Conservation (phyloP, 495 filamentous ascomycete species). For the Podospora australis region DNA sequence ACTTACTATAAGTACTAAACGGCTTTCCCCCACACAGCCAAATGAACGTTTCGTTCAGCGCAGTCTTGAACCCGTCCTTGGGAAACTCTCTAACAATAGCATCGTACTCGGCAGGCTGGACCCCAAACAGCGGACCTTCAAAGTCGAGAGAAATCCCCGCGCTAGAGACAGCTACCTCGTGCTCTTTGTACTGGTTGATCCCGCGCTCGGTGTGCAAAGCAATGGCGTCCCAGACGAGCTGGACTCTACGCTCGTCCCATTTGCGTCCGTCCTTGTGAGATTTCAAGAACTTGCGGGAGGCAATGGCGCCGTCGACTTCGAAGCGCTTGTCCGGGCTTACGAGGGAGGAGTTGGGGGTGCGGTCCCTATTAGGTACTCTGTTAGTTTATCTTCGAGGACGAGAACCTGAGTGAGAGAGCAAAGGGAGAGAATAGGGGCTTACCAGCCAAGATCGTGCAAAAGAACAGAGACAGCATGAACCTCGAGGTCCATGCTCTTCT, state of each 20-base stretch:
- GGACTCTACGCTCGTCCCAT: slow-evolving; percentile 35
- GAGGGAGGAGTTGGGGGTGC: slow-evolving; percentile 20
- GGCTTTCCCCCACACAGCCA: slow-evolving; percentile 25
- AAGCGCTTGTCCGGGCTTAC: slow-evolving; percentile 44
- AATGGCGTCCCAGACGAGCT: slow-evolving; percentile 51
- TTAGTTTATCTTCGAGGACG: not conserved
- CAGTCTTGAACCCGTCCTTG: slow-evolving; percentile 23
- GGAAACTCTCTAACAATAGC: slow-evolving; percentile 31
- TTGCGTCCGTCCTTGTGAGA: slow-evolving; percentile 14
- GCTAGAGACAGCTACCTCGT: slow-evolving; percentile 34
- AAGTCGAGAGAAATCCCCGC: slow-evolving; percentile 47
- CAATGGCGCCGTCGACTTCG: slow-evolving; percentile 51
- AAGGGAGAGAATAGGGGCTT: not conserved
- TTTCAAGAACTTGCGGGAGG: slow-evolving; percentile 37
- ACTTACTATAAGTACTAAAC: slow-evolving; percentile 12
- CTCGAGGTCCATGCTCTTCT: slow-evolving; percentile 36
- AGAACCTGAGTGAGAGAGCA: not conserved
- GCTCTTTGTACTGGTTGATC: slow-evolving; percentile 40
- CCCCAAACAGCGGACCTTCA: slow-evolving; percentile 27
- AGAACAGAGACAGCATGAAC: slow-evolving; percentile 42
- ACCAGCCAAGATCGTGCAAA: slow-evolving; percentile 51
- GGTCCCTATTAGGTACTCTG: slow-evolving; percentile 14
- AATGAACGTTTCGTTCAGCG: slow-evolving; percentile 19
- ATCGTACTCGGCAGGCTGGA: slow-evolving; percentile 22
- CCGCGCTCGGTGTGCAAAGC: slow-evolving; percentile 41